phyloP scores from a whole-genome alignment of 768 basidiomycete species.

The Kwoniella dejecticola region DNA sequence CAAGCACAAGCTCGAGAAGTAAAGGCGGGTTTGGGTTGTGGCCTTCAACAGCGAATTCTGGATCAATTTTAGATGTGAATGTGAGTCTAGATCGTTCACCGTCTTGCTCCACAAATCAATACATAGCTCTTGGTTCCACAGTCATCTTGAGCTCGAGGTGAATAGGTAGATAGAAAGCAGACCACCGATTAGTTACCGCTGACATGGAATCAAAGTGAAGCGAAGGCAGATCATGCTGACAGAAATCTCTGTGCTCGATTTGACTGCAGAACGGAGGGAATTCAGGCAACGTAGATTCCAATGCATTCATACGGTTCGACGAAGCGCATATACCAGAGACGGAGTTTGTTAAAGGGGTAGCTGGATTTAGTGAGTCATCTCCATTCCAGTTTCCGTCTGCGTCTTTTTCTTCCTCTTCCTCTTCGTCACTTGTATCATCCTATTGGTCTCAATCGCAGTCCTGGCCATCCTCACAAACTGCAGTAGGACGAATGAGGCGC shows the following conservation, averaged over 20 bases:
- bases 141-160: too few species aligned
- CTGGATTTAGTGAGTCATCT: conserved; percentile 41
- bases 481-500: too few species aligned
- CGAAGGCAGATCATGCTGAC: neutral
- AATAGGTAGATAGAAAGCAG: too few species aligned
- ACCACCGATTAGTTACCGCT: too few species aligned
- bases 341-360: conserved; percentile 29
- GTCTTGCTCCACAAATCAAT: too few species aligned
- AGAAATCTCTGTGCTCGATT: neutral
- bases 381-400: too few species aligned
- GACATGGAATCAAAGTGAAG: neutral
- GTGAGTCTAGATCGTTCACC: too few species aligned
- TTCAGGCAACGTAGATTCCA: conserved; percentile 8
- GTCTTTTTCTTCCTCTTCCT: neutral
- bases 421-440: too few species aligned
- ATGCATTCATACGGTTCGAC: conserved; percentile 13
- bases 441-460: too few species aligned
- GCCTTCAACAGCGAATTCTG: neutral
- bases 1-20: neutral
- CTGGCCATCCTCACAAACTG: too few species aligned
- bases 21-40: neutral
- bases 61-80: neutral
- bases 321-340: conserved; percentile 25
- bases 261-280: neutral
- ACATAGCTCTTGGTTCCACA: too few species aligned